These are phyloP conservation scores for Teratosphaeriaceae sp. DNA, from an alignment of 2,329 filamentous ascomycete genomes.

Conservation along the genomic window DNA sequence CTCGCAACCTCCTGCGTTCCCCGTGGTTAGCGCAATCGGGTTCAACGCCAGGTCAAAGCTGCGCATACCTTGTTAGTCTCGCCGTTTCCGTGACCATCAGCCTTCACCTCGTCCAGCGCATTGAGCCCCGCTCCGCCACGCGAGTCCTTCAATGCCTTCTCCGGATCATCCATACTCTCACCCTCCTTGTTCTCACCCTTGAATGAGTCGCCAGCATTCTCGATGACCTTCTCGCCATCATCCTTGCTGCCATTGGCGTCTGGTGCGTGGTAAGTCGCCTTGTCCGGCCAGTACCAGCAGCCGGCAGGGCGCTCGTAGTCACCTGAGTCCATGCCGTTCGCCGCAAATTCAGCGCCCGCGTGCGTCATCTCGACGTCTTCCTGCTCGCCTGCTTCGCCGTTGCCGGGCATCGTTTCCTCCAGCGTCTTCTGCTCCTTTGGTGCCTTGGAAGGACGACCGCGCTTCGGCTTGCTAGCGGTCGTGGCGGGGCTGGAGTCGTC, in stretches of 20 bases:
- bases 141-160: slow-evolving; percentile 18
- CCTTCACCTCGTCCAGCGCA: slow-evolving; percentile 25
- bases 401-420: slow-evolving; percentile 45
- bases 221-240: slow-evolving; percentile 3
- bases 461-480: slow-evolving; percentile 34
- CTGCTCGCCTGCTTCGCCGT: slow-evolving; percentile 21
- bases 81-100: slow-evolving; percentile 22
- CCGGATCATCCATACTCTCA: slow-evolving; percentile 18
- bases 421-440: slow-evolving; percentile 46
- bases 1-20: not conserved
- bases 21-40: not conserved
- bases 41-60: not conserved
- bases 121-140: slow-evolving; percentile 14
- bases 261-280: slow-evolving; percentile 10
- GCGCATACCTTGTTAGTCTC: slow-evolving; percentile 21
- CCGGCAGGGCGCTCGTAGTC: slow-evolving; percentile 9
- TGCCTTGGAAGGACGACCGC: slow-evolving; percentile 32
- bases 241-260: slow-evolving; percentile 7
- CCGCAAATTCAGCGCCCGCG: slow-evolving; percentile 10
- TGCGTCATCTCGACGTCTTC: slow-evolving; percentile 17
- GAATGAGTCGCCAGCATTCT: slow-evolving; percentile 13
- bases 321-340: slow-evolving; percentile 5
- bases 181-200: slow-evolving; percentile 23
- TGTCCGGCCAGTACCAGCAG: slow-evolving; percentile 11
- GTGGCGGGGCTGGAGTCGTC: slow-evolving; percentile 24